Conservation (phyloP, 2,329 filamentous ascomycete genomes). For the Phialophora tarda region DNA sequence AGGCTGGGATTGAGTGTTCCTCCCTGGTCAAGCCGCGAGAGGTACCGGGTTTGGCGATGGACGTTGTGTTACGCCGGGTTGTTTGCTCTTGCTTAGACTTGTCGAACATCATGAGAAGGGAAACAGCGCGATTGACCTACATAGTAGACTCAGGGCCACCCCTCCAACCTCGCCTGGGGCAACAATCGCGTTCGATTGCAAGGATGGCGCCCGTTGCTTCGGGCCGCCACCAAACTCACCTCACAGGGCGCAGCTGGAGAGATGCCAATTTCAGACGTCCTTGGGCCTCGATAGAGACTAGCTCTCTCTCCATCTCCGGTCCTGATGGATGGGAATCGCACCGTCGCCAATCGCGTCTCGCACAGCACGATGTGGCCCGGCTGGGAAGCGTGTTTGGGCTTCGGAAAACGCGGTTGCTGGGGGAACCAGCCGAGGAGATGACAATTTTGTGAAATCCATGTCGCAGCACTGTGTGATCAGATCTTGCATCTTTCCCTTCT, state of each 20-base stretch:
- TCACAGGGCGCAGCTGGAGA: background rate
- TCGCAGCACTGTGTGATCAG: background rate
- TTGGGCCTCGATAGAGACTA: conserved; percentile 1
- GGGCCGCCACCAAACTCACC: conserved; percentile 6
- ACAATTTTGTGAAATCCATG: background rate
- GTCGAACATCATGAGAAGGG: background rate
- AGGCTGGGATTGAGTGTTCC: background rate
- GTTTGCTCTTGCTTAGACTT: background rate
- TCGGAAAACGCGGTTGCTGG: background rate
- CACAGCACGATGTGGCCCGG: background rate
- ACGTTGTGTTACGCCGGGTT: background rate
- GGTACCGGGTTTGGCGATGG: background rate
- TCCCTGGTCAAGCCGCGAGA: background rate
- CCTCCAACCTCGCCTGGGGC: background rate
- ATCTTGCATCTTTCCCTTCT: background rate
- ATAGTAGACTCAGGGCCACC: background rate
- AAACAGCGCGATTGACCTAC: background rate
- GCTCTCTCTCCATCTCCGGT: background rate
- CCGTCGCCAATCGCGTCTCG: background rate
- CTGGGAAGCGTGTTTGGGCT: background rate
- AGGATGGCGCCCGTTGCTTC: conserved; percentile 1
- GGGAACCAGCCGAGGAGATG: conserved; percentile 2
- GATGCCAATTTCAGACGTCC: background rate
- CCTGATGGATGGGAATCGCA: background rate
- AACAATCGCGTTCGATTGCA: conserved; percentile 4